A percentile compares a stretch with the other conserved stretches of the same genome.
phyloP scores from a whole-genome alignment of 1,139 yeast genomes.

The Candida sp. region DNA sequence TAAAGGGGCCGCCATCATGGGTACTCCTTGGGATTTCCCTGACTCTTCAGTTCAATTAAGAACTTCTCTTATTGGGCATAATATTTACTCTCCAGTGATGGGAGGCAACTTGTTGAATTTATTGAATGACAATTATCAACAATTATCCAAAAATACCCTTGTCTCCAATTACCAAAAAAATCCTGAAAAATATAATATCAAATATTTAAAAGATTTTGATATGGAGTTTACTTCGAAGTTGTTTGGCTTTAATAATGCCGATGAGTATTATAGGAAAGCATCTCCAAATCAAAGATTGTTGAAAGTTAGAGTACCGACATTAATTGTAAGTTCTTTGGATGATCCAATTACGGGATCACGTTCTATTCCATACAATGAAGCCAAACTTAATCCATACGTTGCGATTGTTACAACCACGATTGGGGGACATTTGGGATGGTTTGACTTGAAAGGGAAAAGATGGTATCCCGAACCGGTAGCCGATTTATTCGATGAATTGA shows the following conservation, averaged over 20 bases:
- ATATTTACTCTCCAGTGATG: slow-evolving; percentile 53
- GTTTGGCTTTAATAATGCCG: slow-evolving; percentile 51
- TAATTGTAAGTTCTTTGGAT: slow-evolving; percentile 49
- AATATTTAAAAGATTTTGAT: slow-evolving; percentile 44
- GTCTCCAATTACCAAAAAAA: slow-evolving; percentile 27
- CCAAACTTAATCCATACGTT: slow-evolving; percentile 64
- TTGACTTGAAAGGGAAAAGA: slow-evolving; percentile 43
- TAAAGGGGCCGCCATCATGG: slow-evolving; percentile 48
- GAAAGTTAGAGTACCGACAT: slow-evolving; percentile 50
- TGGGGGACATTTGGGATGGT: slow-evolving; percentile 86
- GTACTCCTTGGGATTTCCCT: slow-evolving; percentile 57
- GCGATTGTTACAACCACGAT: slow-evolving; percentile 63
- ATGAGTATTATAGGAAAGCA: slow-evolving; percentile 52
- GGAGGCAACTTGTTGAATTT: slow-evolving; percentile 45
- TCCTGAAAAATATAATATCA: slow-evolving; percentile 31
- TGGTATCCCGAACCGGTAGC: slow-evolving; percentile 50
- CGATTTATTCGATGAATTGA: slow-evolving; percentile 28
- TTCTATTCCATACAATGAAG: slow-evolving; percentile 58
- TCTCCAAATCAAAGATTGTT: slow-evolving; percentile 48
- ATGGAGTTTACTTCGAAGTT: slow-evolving; percentile 49
- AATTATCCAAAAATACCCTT: slow-evolving; percentile 20
- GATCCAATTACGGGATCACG: slow-evolving; percentile 58
- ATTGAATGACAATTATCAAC: slow-evolving; percentile 36
- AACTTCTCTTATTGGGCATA: slow-evolving; percentile 40
- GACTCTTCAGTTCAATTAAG: slow-evolving; percentile 42